phyloP scores from a whole-genome alignment of 2,329 filamentous ascomycete genomes.

The Aspergillus ochraceus region DNA sequence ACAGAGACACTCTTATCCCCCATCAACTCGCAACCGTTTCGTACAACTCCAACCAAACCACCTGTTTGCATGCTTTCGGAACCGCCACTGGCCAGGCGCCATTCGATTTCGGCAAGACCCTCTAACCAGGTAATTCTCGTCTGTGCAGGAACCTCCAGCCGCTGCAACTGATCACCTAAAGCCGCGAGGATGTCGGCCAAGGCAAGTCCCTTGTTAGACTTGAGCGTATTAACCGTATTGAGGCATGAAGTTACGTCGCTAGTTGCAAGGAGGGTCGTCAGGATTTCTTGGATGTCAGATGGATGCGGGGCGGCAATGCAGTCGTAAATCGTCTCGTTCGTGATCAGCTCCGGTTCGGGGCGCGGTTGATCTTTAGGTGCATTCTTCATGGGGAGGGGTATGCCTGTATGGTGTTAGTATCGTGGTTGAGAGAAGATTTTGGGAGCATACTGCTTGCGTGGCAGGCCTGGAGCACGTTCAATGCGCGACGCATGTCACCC shows the following conservation, averaged over 20 bases:
- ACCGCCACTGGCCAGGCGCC: slow-evolving; percentile 81
- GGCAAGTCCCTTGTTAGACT: slow-evolving; percentile 80
- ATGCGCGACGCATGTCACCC: slow-evolving; percentile 90
- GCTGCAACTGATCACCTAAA: slow-evolving; percentile 76
- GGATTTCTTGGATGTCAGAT: slow-evolving; percentile 79
- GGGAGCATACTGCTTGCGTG: slow-evolving; percentile 76
- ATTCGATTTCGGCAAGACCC: slow-evolving; percentile 89
- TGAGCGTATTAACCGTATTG: slow-evolving; percentile 82
- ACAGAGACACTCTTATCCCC: slow-evolving; percentile 33
- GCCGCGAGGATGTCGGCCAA: slow-evolving; percentile 91
- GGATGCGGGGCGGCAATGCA: slow-evolving; percentile 96
- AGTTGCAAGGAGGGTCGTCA: slow-evolving; percentile 78
- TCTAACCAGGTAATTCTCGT: slow-evolving; percentile 91
- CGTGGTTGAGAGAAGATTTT: too few species aligned
- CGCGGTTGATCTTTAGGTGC: slow-evolving; percentile 57
- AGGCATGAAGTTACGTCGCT: slow-evolving; percentile 88
- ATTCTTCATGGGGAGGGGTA: slow-evolving; percentile 63
- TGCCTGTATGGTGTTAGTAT: slow-evolving; percentile 49
- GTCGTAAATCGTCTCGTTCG: slow-evolving; percentile 89
- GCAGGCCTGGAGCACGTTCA: slow-evolving; percentile 96
- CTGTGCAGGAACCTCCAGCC: slow-evolving; percentile 79
- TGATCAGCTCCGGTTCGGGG: slow-evolving; percentile 79
- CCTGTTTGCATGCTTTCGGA: slow-evolving; percentile 89
- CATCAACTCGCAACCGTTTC: slow-evolving; percentile 80
- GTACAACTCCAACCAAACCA: slow-evolving; percentile 83